These are phyloP conservation scores for Cetradonia linearis DNA, from an alignment of 495 filamentous ascomycete species.

Conservation along the genomic window DNA sequence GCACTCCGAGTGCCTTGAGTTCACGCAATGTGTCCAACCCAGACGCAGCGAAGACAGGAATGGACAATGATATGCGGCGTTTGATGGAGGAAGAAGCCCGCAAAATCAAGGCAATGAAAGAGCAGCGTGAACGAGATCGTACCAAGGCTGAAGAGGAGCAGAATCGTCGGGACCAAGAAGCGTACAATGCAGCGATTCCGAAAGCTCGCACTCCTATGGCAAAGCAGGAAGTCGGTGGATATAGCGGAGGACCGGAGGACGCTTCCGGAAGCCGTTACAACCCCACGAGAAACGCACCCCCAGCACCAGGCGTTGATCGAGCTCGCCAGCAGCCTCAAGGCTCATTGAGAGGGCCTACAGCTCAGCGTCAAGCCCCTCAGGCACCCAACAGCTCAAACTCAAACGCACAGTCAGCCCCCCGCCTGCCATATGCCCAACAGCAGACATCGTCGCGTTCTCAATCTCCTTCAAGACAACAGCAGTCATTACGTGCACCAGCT, in stretches of 20 bases:
- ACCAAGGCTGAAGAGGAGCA: slow-evolving; percentile 43
- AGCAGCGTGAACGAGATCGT: slow-evolving; percentile 43
- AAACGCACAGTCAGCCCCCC: slow-evolving; percentile 13
- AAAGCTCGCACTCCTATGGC: slow-evolving; percentile 63
- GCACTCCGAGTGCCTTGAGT: slow-evolving; percentile 32
- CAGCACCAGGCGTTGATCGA: slow-evolving; percentile 38
- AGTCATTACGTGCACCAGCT: slow-evolving; percentile 23
- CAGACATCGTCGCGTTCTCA: slow-evolving; percentile 31
- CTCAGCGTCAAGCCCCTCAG: slow-evolving; percentile 49
- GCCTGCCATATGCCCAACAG: slow-evolving; percentile 28
- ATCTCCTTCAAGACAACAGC: slow-evolving; percentile 25
- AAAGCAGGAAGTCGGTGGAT: slow-evolving; percentile 80
- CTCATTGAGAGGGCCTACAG: slow-evolving; percentile 37
- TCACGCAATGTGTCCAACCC: slow-evolving; percentile 31
- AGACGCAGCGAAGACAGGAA: slow-evolving; percentile 36
- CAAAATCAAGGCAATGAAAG: slow-evolving; percentile 29
- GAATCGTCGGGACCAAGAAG: slow-evolving; percentile 62
- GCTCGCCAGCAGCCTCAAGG: slow-evolving; percentile 37
- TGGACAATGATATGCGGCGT: slow-evolving; percentile 41
- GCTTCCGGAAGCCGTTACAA: slow-evolving; percentile 60
- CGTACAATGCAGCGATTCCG: slow-evolving; percentile 78
- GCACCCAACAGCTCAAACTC: slow-evolving; percentile 34
- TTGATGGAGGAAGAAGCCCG: slow-evolving; percentile 43
- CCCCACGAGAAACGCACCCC: slow-evolving; percentile 56
- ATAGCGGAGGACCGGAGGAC: slow-evolving; percentile 41